Conservation (phyloP, 768 basidiomycete genomes). For the Podaxis sp. region DNA sequence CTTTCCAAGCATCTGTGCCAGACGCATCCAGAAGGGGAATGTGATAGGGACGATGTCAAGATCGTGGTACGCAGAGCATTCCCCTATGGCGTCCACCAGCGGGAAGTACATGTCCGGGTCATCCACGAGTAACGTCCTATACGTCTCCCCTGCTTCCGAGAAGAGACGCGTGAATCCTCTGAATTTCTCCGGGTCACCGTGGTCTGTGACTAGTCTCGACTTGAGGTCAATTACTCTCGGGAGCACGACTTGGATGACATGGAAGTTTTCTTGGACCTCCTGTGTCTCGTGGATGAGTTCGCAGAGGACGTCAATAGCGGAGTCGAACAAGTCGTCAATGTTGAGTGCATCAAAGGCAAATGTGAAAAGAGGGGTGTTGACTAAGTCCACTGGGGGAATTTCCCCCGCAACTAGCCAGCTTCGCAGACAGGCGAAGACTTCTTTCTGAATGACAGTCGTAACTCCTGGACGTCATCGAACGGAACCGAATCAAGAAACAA, state of each 20-base stretch:
- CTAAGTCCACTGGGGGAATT: conserved; percentile 60
- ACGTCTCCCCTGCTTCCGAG: conserved; percentile 97
- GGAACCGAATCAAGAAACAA: background rate
- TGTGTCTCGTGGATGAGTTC: conserved; percentile 98
- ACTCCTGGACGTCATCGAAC: conserved; percentile 58
- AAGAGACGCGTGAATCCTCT: conserved; percentile 90
- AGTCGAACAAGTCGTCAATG: conserved; percentile 87
- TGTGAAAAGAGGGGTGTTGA: conserved; percentile 75
- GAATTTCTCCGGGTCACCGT: conserved; percentile 85
- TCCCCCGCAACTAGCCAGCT: conserved; percentile 92
- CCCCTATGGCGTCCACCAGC: conserved; percentile 90
- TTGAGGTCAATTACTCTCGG: conserved; percentile 80
- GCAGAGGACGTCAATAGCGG: conserved; percentile 88
- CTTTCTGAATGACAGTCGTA: conserved; percentile 71
- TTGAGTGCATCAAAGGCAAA: conserved; percentile 83
- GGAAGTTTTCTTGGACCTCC: conserved; percentile 93
- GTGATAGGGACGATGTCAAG: conserved; percentile 97
- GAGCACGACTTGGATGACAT: conserved; percentile 83
- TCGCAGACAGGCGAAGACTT: conserved; percentile 82
- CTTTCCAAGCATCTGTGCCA: conserved; percentile 88
- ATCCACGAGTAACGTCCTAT: conserved; percentile 82
- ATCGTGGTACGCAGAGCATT: conserved; percentile 89
- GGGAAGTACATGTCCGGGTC: conserved; percentile 94
- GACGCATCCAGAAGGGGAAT: conserved; percentile 97
- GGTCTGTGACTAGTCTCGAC: conserved; percentile 54